These are phyloP conservation scores for Aspergillus clavatus DNA, from an alignment of 2,329 filamentous ascomycete species.

Conservation along the genomic window DNA sequence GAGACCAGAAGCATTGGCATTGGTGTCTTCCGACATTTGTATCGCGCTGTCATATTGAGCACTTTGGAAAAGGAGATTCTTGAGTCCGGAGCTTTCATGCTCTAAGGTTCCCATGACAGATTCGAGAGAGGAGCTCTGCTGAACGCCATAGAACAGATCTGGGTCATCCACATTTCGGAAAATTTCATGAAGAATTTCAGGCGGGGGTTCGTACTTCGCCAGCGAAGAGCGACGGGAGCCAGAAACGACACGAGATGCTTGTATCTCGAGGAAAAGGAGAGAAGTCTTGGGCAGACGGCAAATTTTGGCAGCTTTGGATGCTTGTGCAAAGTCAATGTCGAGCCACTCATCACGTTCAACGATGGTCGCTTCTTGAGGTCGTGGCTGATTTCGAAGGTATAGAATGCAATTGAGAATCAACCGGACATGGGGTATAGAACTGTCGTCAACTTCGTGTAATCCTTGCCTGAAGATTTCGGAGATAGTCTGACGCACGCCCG, in stretches of 20 bases:
- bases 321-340: slow-evolving; percentile 68
- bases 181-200: slow-evolving; percentile 69
- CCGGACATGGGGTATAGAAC: slow-evolving; percentile 59
- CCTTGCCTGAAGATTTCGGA: slow-evolving; percentile 63
- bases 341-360: slow-evolving; percentile 80
- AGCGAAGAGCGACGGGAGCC: slow-evolving; percentile 64
- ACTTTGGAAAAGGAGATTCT: slow-evolving; percentile 83
- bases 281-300: slow-evolving; percentile 87
- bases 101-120: slow-evolving; percentile 78
- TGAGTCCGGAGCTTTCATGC: slow-evolving; percentile 81
- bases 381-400: slow-evolving; percentile 77
- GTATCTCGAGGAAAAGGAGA: slow-evolving; percentile 74
- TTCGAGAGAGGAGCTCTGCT: slow-evolving; percentile 68
- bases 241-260: slow-evolving; percentile 52
- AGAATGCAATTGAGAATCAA: slow-evolving; percentile 74
- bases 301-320: slow-evolving; percentile 64
- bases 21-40: slow-evolving; percentile 52
- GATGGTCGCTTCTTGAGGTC: slow-evolving; percentile 70
- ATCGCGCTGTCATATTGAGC: slow-evolving; percentile 87
- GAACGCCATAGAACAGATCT: slow-evolving; percentile 89
- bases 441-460: slow-evolving; percentile 47
- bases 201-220: slow-evolving; percentile 51
- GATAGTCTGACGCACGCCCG: slow-evolving; percentile 55
- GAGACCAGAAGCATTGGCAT: slow-evolving; percentile 66
- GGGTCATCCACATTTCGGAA: slow-evolving; percentile 94